phyloP scores from a whole-genome alignment of 768 basidiomycete species.

The Suillus placidus region DNA sequence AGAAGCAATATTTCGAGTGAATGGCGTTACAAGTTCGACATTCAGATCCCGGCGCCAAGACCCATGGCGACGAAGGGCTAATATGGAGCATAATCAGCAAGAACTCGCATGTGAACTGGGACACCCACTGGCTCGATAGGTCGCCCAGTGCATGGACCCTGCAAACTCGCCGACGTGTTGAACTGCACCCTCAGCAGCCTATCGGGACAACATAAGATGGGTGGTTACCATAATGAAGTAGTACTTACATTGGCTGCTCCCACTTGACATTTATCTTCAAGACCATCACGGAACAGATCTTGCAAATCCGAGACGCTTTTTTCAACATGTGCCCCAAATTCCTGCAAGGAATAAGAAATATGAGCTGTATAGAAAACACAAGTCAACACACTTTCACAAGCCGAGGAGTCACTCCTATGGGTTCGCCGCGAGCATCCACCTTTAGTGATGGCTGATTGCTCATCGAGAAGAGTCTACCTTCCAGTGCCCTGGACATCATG shows the following conservation, averaged over 20 bases:
- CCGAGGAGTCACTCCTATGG: slow-evolving; percentile 48
- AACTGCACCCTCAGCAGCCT: slow-evolving; percentile 49
- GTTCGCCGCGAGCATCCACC: slow-evolving; percentile 44
- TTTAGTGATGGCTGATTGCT: slow-evolving; percentile 38
- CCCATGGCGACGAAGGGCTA: slow-evolving; percentile 56
- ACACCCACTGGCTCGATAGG: slow-evolving; percentile 57
- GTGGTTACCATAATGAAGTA: background rate
- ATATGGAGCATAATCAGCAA: slow-evolving; percentile 21
- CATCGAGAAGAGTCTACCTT: slow-evolving; percentile 12
- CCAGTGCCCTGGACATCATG: background rate
- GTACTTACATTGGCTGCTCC: slow-evolving; percentile 44
- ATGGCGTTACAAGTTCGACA: slow-evolving; percentile 56
- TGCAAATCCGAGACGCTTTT: slow-evolving; percentile 50
- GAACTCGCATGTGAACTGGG: background rate
- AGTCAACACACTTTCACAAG: slow-evolving; percentile 40
- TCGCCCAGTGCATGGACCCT: slow-evolving; percentile 59
- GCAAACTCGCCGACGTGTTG: slow-evolving; percentile 53
- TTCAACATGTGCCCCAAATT: slow-evolving; percentile 49
- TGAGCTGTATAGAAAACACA: slow-evolving; percentile 4
- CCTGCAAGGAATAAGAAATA: slow-evolving; percentile 33
- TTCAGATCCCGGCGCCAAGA: slow-evolving; percentile 62
- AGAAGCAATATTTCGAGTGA: slow-evolving; percentile 59
- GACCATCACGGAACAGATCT: slow-evolving; percentile 50
- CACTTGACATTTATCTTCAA: slow-evolving; percentile 58
- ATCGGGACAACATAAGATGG: background rate